phyloP scores from a whole-genome alignment of 140 eudicot species.

The Ambrosia hybrid region DNA sequence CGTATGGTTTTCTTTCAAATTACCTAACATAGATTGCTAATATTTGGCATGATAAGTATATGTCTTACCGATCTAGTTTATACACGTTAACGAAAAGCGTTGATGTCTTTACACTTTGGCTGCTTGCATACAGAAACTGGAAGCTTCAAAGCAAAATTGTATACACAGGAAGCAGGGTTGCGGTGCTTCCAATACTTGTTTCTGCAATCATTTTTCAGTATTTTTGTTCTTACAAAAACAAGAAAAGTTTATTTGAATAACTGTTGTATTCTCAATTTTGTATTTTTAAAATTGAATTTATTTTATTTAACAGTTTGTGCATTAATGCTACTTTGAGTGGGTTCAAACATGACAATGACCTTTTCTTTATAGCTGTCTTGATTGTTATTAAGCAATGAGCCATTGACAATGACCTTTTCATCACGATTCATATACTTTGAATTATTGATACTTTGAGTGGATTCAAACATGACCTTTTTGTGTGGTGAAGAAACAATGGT shows the following conservation, averaged over 20 bases:
- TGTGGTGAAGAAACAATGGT: too few species aligned
- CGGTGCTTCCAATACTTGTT: slow-evolving; percentile 28
- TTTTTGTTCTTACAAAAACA: slow-evolving; percentile 27
- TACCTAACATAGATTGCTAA: not conserved
- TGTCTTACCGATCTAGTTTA: not conserved
- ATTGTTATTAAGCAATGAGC: not conserved
- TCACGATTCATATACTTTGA: not conserved
- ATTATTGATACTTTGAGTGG: not conserved
- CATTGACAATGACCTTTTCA: not conserved
- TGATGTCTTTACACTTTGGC: not conserved
- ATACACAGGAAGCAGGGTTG: slow-evolving; percentile 30
- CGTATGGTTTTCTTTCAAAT: not conserved
- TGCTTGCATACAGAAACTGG: slow-evolving; percentile 28
- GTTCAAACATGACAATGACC: too few species aligned
- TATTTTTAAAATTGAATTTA: slow-evolving; percentile 22
- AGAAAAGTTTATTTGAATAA: slow-evolving; percentile 13
- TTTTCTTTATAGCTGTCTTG: not conserved
- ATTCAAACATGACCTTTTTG: too few species aligned
- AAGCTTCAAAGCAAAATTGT: slow-evolving; percentile 13
- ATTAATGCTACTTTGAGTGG: not conserved
- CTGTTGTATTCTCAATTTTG: slow-evolving; percentile 25
- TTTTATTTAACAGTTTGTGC: slow-evolving; percentile 20
- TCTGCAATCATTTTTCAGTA: slow-evolving; percentile 35
- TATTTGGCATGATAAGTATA: not conserved
- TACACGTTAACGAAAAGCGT: not conserved